A percentile compares a stretch with the other conserved stretches of the same genome.
phyloP scores from a whole-genome alignment of 495 filamentous ascomycete genomes.

The Letharia lupina region DNA sequence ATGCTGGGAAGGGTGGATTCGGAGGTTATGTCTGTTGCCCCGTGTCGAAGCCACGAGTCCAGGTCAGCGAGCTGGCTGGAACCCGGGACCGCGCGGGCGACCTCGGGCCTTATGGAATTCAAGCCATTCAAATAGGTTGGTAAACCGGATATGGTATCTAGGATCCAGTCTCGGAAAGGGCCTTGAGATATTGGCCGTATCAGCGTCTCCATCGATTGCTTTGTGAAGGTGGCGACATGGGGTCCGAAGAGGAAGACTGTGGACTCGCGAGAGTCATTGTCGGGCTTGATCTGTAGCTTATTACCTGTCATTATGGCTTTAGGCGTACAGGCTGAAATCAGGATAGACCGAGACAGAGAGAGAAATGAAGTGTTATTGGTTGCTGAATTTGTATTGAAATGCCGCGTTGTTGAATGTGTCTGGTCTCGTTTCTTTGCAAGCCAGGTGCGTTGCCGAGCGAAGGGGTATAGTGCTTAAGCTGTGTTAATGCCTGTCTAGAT shows the following conservation, averaged over 20 bases:
- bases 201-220: slow-evolving; percentile 16
- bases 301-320: slow-evolving; percentile 13
- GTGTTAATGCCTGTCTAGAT: slow-evolving; percentile 3
- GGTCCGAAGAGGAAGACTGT: slow-evolving; percentile 19
- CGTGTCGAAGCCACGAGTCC: slow-evolving; percentile 14
- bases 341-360: slow-evolving; percentile 10
- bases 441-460: slow-evolving; percentile 11
- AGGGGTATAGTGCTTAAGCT: slow-evolving; percentile 5
- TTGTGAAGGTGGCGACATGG: slow-evolving; percentile 12
- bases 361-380: slow-evolving; percentile 8
- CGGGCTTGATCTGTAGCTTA: slow-evolving; percentile 11
- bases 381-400: slow-evolving; percentile 9
- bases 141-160: slow-evolving; percentile 18
- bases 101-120: slow-evolving; percentile 16
- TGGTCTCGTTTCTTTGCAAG: slow-evolving; percentile 8
- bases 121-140: slow-evolving; percentile 16
- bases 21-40: slow-evolving; percentile 1
- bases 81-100: slow-evolving; percentile 10
- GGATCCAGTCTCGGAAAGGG: slow-evolving; percentile 20
- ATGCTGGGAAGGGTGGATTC: slow-evolving; percentile 26
- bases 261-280: slow-evolving; percentile 14
- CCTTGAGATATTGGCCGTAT: slow-evolving; percentile 13
- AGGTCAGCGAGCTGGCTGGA: slow-evolving; percentile 13
- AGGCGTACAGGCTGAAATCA: slow-evolving; percentile 6
- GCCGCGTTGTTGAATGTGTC: slow-evolving; percentile 5